These are phyloP conservation scores for Draba incana DNA, from an alignment of 345 rosid genomes.

Conservation along the genomic window DNA sequence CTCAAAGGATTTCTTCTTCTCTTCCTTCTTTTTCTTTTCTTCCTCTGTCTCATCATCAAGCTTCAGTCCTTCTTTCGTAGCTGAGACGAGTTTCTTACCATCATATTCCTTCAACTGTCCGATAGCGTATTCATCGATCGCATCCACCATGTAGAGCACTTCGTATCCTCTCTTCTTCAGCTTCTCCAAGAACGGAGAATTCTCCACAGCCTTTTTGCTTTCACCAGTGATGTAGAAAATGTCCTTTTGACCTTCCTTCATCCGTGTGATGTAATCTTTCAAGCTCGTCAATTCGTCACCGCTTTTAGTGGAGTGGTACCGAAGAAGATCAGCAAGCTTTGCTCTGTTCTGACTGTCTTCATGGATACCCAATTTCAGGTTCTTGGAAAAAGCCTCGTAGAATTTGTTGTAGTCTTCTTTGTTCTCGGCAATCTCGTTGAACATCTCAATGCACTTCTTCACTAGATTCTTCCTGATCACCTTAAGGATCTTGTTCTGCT, in stretches of 20 bases:
- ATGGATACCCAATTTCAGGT: slow-evolving; percentile 81
- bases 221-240: slow-evolving; percentile 82
- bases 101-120: slow-evolving; percentile 84
- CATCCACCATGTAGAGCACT: slow-evolving; percentile 89
- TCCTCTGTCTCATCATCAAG: slow-evolving; percentile 84
- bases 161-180: slow-evolving; percentile 87
- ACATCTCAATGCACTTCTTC: slow-evolving; percentile 92
- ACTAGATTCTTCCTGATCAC: slow-evolving; percentile 91
- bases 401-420: slow-evolving; percentile 86
- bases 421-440: slow-evolving; percentile 85
- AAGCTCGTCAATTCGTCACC: slow-evolving; percentile 81
- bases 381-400: slow-evolving; percentile 86
- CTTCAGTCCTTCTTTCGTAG: slow-evolving; percentile 79
- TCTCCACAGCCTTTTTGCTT: slow-evolving; percentile 86
- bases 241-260: slow-evolving; percentile 91
- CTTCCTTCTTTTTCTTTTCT: slow-evolving; percentile 78
- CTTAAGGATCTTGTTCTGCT: slow-evolving; percentile 93
- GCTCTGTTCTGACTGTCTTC: slow-evolving; percentile 87
- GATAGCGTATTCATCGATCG: slow-evolving; percentile 84
- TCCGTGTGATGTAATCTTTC: slow-evolving; percentile 87
- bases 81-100: slow-evolving; percentile 85
- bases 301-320: slow-evolving; percentile 82
- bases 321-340: slow-evolving; percentile 74
- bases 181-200: slow-evolving; percentile 84
- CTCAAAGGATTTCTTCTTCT: slow-evolving; percentile 69